Evolutionary conservation across 768 basidiomycete species (phyloP).

Genomic region (Boletellus ananas): DNA sequence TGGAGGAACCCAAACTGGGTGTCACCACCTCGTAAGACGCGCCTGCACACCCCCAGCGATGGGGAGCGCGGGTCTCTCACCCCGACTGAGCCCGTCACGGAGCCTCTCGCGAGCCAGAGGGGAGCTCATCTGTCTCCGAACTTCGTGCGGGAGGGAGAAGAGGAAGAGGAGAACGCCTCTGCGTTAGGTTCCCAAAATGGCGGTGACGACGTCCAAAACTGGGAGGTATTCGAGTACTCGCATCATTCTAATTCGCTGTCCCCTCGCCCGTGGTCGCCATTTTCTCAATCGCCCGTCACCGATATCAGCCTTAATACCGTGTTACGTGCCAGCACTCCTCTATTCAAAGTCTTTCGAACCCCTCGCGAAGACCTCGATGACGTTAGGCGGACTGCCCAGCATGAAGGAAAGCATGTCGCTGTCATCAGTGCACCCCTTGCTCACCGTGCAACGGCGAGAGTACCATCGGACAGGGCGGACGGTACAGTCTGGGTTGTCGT

Average conservation of each 20-base stretch:
- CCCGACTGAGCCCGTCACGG: conserved; percentile 30
- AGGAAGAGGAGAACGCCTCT: conserved; percentile 7
- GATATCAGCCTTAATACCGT: conserved; percentile 25
- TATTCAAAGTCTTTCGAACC: conserved; percentile 34
- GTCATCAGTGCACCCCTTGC: conserved; percentile 24
- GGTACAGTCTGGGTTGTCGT: conserved; percentile 31
- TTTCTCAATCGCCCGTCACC: conserved; percentile 23
- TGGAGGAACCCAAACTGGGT: conserved; percentile 35
- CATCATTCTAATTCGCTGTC: conserved; percentile 19
- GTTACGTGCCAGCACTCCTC: conserved; percentile 29
- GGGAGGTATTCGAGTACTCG: conserved; percentile 11
- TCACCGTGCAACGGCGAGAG: conserved; percentile 20
- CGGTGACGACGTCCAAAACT: conserved; percentile 6
- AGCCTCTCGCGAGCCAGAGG: conserved; percentile 8
- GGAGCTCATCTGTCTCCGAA: not conserved
- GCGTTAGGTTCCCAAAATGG: conserved; percentile 8
- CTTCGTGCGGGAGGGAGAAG: conserved; percentile 8
- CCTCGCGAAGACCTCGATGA: conserved; percentile 26
- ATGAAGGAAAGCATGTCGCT: conserved; percentile 31
- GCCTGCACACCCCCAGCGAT: conserved; percentile 20
- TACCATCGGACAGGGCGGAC: conserved; percentile 15
- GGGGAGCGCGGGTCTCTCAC: conserved; percentile 24
- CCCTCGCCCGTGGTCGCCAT: conserved; percentile 25
- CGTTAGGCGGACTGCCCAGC: conserved; percentile 25
- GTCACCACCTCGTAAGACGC: conserved; percentile 29